A percentile compares a stretch with the other conserved stretches of the same genome.
Evolutionary conservation across 139 green algal species (phyloP).

Genomic region (Closterium sp.): DNA sequence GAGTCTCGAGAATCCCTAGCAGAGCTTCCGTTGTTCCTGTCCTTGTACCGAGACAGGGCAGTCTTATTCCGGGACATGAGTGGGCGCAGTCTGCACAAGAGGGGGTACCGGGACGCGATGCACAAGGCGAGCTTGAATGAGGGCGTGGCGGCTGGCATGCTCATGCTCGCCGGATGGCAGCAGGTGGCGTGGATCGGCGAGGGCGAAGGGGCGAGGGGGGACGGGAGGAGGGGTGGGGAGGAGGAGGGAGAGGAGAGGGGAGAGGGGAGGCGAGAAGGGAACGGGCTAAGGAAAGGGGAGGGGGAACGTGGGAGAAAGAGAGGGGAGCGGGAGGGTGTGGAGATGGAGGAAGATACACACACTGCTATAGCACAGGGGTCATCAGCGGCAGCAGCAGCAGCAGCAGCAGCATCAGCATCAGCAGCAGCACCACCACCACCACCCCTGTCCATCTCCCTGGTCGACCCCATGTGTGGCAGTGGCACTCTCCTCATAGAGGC

Average conservation of each 20-base stretch:
- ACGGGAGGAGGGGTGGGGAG: background rate
- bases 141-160: slow-evolving; percentile 71
- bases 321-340: background rate
- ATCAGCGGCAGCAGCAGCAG: background rate
- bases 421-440: background rate
- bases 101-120: slow-evolving; percentile 80
- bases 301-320: background rate
- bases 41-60: slow-evolving; percentile 63
- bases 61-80: slow-evolving; percentile 81
- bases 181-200: background rate
- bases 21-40: slow-evolving; percentile 78
- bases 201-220: background rate
- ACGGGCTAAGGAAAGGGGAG: background rate
- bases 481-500: slow-evolving; percentile 89
- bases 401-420: background rate
- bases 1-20: slow-evolving; percentile 19
- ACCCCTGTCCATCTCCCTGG: slow-evolving; percentile 1
- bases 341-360: background rate
- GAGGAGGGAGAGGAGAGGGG: background rate
- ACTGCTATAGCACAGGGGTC: background rate
- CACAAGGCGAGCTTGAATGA: slow-evolving; percentile 89
- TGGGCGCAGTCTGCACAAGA: slow-evolving; percentile 78
- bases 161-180: slow-evolving; percentile 16
- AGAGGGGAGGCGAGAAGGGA: background rate
- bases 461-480: slow-evolving; percentile 89